Evolutionary conservation across 2,329 filamentous ascomycete genomes (phyloP), one percentile per base, ranked within the genome.

Genomic region (Sordariomycetes sp.): DNA sequence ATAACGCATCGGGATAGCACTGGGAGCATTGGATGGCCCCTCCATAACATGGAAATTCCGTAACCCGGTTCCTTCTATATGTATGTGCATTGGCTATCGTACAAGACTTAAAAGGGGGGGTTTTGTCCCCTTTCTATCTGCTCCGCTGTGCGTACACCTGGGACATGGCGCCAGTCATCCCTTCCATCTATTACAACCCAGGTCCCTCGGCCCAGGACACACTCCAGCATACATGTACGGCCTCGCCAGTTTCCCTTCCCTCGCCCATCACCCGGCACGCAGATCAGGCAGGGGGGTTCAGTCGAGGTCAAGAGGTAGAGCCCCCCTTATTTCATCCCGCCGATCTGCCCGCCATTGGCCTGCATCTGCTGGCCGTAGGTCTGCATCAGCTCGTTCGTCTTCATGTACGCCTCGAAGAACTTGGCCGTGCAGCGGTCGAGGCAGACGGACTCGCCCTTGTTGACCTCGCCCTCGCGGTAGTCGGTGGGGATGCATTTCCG

Each of bases 401-500:
- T 97, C 79, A 96, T 86, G 74, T 96, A 96, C 69, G 96, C 92
- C 67, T 97, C 93, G 77, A 99, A 97, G 80, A 97, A 99, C 79
- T 99, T 99, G 70, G 89, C 83, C 60, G 95, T 89, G 77, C 95
- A 99, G 69, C 94, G 90, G 78, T 99, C 94, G 66, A 99, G 86
- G 79, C 95, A 99, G 67, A 99, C 94, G 65, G 88, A 91, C 77
- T 99, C 94, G 80, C 92, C 95, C 79, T 99, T 99, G 84, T 97
- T 96, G 69, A 99, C 86, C 67, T 99, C 93, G 72, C 83, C 85
- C 79, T 99, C 94, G 72, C 91, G 90, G 84, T 97, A 99, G 68
- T 93, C 86, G 69, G 78, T 80, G 62, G 93, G 93, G 66, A 99
- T 83, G 77, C 94, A 99, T 80, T 99, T 99, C 72, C 88, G 85